These are phyloP conservation scores for Tylopilus balloui DNA, from an alignment of 768 basidiomycete species.

Conservation along the genomic window DNA sequence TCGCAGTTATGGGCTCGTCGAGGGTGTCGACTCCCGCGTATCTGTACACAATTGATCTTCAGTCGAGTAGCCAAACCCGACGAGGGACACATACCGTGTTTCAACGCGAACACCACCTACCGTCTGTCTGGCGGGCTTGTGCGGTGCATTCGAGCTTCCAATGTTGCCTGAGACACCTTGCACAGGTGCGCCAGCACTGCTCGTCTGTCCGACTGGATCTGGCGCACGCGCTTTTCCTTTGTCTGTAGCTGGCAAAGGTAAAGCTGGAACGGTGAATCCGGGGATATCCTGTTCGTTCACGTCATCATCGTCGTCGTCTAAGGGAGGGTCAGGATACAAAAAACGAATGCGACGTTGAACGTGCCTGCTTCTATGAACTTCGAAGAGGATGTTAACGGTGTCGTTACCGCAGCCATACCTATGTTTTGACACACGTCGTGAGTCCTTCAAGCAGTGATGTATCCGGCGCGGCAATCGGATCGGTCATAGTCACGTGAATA, in stretches of 20 bases:
- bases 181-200: slow-evolving; percentile 30
- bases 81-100: slow-evolving; percentile 56
- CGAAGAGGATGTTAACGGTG: slow-evolving; percentile 57
- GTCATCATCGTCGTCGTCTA: slow-evolving; percentile 73
- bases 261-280: slow-evolving; percentile 64
- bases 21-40: slow-evolving; percentile 84
- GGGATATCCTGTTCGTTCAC: slow-evolving; percentile 79
- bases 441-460: background rate
- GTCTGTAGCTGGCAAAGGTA: slow-evolving; percentile 43
- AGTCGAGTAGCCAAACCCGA: background rate
- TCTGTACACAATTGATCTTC: slow-evolving; percentile 25
- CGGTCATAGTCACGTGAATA: slow-evolving; percentile 17
- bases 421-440: background rate
- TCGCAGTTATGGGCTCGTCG: slow-evolving; percentile 85
- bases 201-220: slow-evolving; percentile 46
- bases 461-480: slow-evolving; percentile 7
- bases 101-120: slow-evolving; percentile 88
- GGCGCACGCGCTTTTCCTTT: slow-evolving; percentile 72
- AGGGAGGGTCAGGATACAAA: slow-evolving; percentile 2
- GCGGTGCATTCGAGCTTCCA: slow-evolving; percentile 44
- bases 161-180: slow-evolving; percentile 67
- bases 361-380: slow-evolving; percentile 80
- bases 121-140: slow-evolving; percentile 51
- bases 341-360: background rate
- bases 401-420: slow-evolving; percentile 31